A percentile compares a stretch with the other conserved stretches of the same genome.
phyloP scores from a whole-genome alignment of 805 yeast species.

The Metschnikowia henanensis region DNA sequence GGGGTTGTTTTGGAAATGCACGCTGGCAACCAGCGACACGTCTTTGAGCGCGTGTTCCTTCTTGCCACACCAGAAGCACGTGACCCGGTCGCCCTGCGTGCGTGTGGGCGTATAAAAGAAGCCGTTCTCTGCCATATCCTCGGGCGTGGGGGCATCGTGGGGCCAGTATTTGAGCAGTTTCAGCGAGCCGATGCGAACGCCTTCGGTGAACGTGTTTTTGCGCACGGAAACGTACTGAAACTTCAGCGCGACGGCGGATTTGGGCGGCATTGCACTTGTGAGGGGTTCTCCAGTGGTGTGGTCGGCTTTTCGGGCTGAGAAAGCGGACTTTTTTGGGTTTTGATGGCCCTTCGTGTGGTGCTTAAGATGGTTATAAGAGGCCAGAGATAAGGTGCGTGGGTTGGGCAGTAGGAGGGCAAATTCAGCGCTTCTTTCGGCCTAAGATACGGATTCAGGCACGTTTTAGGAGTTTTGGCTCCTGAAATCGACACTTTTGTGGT shows the following conservation, averaged over 20 bases:
- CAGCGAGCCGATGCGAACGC: slow-evolving; percentile 22
- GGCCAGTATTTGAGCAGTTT: slow-evolving; percentile 27
- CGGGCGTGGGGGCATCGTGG: slow-evolving; percentile 18
- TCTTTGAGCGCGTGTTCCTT: slow-evolving; percentile 24
- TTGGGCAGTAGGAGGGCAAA: too few relatives aligned
- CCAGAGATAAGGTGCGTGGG: too few relatives aligned
- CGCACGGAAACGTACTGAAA: slow-evolving; percentile 26
- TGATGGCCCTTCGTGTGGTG: too few relatives aligned
- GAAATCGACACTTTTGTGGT: too few relatives aligned
- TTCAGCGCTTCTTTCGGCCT: too few relatives aligned
- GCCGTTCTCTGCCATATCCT: slow-evolving; percentile 54
- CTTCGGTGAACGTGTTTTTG: slow-evolving; percentile 23
- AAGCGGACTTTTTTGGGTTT: too few relatives aligned
- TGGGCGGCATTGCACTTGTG: slow-evolving; percentile 11
- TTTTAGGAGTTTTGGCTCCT: too few relatives aligned
- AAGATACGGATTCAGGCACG: too few relatives aligned
- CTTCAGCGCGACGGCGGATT: slow-evolving; percentile 9
- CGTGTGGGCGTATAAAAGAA: slow-evolving; percentile 57
- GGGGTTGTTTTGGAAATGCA: slow-evolving; percentile 22
- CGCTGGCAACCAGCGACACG: slow-evolving; percentile 18
- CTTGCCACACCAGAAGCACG: slow-evolving; percentile 58
- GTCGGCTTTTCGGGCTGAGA: too few relatives aligned
- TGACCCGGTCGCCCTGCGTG: slow-evolving; percentile 47
- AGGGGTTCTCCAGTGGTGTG: too few relatives aligned
- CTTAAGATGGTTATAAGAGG: too few relatives aligned